Base-by-base conservation (phyloP, 768 basidiomycete genomes). In the Melanogaster broomeanus region DNA sequence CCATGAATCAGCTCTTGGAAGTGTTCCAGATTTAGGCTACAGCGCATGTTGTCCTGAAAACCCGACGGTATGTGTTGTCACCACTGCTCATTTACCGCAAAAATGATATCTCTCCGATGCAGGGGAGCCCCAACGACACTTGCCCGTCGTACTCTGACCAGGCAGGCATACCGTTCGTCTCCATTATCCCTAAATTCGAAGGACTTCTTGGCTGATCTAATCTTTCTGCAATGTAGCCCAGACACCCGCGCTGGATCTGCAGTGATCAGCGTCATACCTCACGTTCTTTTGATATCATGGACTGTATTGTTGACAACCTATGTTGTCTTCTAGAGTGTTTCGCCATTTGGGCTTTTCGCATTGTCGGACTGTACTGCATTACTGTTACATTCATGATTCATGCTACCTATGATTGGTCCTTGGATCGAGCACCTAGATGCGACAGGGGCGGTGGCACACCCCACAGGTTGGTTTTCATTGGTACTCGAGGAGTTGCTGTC, bases 121-220 rank as follows among this genome's bases (percentile, higher is more conserved):
- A 80, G 77, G 71, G 71, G 39, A 74, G 71, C 58, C 55, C 60
- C 22, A 80, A 74, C 54, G 69, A 78, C 45, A 79, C 81, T 33
- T 90, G 88, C 61, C 78, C 84, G 24, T 89, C 88, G 0, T 90
- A 79, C 64, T 90, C 88, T 35, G 86, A 87, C 58, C 64, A 76
- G 43, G 80, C 81, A 59, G 83, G 82, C 24, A 65, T 85, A 53
- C 76, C 87, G 87, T 88, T 58, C 51, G 85, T 78, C 4, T 45
- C 56, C 42, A 2, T 18, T 37, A 19, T 51, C 40, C 19, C 19
- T 41, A 1, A 13, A 6, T 2, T 22, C 2, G 39, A 18, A 12
- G 28, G 22, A 25, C 16, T 25, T 25, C 22, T 6, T 46, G 16
- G 31, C 51, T 66, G 40, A 65, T 21, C 51, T 66, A 38, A 65